Base-by-base conservation (phyloP, 2,329 filamentous ascomycete species). In the Talaromyces sp. region DNA sequence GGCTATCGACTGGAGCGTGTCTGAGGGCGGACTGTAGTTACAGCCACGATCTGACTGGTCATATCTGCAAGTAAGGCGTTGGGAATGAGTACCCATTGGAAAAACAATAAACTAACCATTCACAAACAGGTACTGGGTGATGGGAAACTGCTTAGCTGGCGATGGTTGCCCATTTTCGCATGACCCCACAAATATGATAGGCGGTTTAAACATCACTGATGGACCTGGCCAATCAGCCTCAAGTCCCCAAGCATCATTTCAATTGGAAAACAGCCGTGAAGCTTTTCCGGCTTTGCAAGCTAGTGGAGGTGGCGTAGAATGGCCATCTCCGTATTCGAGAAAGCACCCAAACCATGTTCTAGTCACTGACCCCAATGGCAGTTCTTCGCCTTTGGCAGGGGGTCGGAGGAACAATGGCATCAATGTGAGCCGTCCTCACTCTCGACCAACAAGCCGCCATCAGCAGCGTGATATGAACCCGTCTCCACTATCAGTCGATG, bases 141-240 rank as follows among this genome's bases (percentile, higher is more conserved):
- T 92, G 79, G 95, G 95, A 1, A 97, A 93, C 70, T 99, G 95
- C 73, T 84, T 99, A 36, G 95, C 95, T 22, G 93, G 95, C 39
- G 89, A 92, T 61, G 93, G 92, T 3, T 99, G 95, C 75, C 91
- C 96, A 63, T 99, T 99, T 79, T 98, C 93, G 15, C 95, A 99
- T 75, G 95, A 99, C 69, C 95, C 95, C 2, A 87, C 92, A 1
- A 86, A 92, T 67, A 84, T 97, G 15, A 87, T 96, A 78, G 92
- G 89, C 70, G 90, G 90, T 68, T 84, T 99, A 65, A 86, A 83
- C 33, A 77, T 97, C 15, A 89, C 91, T 65, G 90, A 77, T 53
- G 71, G 69, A 36, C 70, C 65, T 27, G 67, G 67, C 10, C 67
- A 68, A 60, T 86, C 53, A 80, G 84, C 44, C 85, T 88, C 58